Evolutionary conservation across 2,329 filamentous ascomycete genomes (phyloP), one percentile per base, ranked within the genome.

Genomic region (Fonsecaea multimorphosa): DNA sequence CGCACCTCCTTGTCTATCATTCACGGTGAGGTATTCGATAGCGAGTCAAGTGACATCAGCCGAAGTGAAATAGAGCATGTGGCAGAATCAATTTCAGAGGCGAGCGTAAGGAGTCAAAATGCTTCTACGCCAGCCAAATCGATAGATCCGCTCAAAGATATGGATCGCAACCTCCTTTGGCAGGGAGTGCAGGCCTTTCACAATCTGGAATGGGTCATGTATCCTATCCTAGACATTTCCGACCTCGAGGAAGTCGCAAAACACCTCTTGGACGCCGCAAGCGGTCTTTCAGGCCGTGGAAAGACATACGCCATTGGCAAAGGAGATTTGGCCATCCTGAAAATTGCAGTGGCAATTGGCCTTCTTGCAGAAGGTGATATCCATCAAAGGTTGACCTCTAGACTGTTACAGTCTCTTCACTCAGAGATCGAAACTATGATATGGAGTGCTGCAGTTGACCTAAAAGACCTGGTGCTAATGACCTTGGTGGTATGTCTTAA

Each of bases 11-110:
- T 63, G 22, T 63, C 61, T 1, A 58, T 63, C n/a, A 63, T 63
- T 14, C 55, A 46, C 14, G 61, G 61, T 11, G 53, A 58, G 36
- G 55, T 63, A 19, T n/a, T 63, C 14, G 29, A 58, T 11, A 54
- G 61, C 11, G 61, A 63, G 7, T 51, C 61, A 19, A 63, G 54
- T 34, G 61, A 63, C 38, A 57, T 63, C 19, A 58, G 46, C 29
- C 44, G 54, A 3, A 63, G 32, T 24, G 54, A 63, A 36, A 19
- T 52, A 3, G 46, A 49, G 12, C 53, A 63, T 24, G 11, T 38
- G n/a, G 40, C 31, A 31, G 31, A 60, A 19, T 34, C 46, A 38
- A 32, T 34, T 19, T 38, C 19, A 8, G 11, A 38, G 6, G n/a
- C n/a, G 44, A 31, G 46, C 32, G 9, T 40, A n/a, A 38, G 44